phyloP scores from a whole-genome alignment of 2,329 filamentous ascomycete genomes.

The Diplodia mutila region DNA sequence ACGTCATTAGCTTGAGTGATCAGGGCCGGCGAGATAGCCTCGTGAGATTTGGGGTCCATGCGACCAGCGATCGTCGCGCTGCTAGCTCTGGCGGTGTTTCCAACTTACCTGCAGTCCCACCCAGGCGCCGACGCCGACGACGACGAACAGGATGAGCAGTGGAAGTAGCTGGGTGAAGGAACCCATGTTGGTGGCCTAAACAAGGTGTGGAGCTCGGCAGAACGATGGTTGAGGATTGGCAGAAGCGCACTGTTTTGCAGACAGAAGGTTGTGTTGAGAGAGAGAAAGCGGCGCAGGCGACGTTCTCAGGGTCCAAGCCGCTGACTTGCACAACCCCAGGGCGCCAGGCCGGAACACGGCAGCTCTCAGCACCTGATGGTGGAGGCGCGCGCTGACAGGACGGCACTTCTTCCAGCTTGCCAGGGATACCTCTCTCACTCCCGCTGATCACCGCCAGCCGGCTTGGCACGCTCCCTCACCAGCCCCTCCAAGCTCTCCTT shows the following conservation, averaged over 20 bases:
- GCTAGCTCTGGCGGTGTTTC: conserved; percentile 3
- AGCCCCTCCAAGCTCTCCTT: not conserved
- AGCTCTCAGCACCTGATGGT: not conserved
- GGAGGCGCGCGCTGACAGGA: not conserved
- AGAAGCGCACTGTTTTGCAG: not conserved
- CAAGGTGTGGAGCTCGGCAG: conserved; percentile 35
- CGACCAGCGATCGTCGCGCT: conserved; percentile 13
- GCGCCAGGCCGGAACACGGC: not conserved
- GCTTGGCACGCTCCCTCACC: conserved; percentile 3
- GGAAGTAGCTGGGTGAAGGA: conserved; percentile 61
- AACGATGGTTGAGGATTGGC: not conserved
- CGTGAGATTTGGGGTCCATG: conserved; percentile 10
- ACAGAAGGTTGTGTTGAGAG: not conserved
- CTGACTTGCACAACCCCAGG: not conserved
- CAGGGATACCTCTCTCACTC: not conserved
- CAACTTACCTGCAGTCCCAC: conserved; percentile 64
- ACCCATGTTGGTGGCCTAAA: conserved; percentile 40
- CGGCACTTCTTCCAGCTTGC: not conserved
- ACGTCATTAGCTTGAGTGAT: conserved; percentile 9
- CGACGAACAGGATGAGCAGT: conserved; percentile 64
- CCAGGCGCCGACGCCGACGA: conserved; percentile 63
- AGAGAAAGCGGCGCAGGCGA: not conserved
- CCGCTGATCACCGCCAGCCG: not conserved
- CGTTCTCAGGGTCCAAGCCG: conserved; percentile 1
- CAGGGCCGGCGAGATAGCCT: conserved; percentile 1